phyloP scores from a whole-genome alignment of 352 stramenopile species.

The Phytophthora palmivora region DNA sequence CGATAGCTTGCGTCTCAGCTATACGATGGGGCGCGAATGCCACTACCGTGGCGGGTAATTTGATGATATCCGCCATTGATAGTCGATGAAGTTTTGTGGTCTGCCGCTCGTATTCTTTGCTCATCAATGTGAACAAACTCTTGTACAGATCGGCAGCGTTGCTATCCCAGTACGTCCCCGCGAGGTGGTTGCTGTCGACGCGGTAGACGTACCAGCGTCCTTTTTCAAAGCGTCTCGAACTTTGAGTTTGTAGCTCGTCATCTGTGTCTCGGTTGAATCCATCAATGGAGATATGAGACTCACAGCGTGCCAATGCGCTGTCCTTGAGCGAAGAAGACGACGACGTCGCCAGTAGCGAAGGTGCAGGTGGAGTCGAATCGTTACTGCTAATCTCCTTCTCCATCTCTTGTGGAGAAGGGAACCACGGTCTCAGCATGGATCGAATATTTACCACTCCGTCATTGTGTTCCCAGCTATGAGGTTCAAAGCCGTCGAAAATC shows the following conservation, averaged over 20 bases:
- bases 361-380: conserved; percentile 29
- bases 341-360: conserved; percentile 46
- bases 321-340: conserved; percentile 47
- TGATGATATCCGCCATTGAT: conserved; percentile 15
- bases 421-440: conserved; percentile 77
- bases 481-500: conserved; percentile 74
- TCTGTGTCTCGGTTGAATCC: conserved; percentile 56
- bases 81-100: background rate
- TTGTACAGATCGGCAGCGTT: conserved; percentile 69
- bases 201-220: conserved; percentile 85
- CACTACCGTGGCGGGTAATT: conserved; percentile 18
- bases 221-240: conserved; percentile 47
- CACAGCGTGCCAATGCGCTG: conserved; percentile 43
- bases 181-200: conserved; percentile 78
- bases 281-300: conserved; percentile 82
- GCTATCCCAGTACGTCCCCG: conserved; percentile 73
- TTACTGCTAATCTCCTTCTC: conserved; percentile 36
- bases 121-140: conserved; percentile 76
- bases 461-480: conserved; percentile 71
- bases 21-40: conserved; percentile 16
- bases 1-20: conserved; percentile 1
- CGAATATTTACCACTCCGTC: conserved; percentile 78
- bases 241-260: conserved; percentile 33
- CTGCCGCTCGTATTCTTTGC: conserved; percentile 62
- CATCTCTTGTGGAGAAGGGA: conserved; percentile 60